Percentiles rank a stretch among this genome's conserved stretches.
Conservation (phyloP, 2,329 filamentous ascomycete species). For the Beauveria asiatica region DNA sequence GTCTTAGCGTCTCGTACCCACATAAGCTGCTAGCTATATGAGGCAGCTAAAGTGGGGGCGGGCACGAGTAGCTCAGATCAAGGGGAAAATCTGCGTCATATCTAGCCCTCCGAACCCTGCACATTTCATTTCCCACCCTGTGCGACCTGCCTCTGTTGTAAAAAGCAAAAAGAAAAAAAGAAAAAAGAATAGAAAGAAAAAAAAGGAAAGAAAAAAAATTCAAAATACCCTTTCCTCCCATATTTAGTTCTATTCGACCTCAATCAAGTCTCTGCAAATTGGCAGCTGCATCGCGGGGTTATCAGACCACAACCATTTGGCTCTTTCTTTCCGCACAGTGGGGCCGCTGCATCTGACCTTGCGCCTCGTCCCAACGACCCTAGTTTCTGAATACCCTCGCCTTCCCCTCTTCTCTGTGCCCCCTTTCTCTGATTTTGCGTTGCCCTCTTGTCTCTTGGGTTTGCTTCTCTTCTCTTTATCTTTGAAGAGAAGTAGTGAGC, state of each 20-base stretch:
- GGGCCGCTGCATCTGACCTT: not conserved
- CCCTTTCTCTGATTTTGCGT: not conserved
- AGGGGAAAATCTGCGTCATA: too few species aligned
- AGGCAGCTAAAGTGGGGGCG: too few species aligned
- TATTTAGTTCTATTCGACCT: too few species aligned
- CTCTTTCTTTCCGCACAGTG: not conserved
- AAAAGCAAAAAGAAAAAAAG: too few species aligned
- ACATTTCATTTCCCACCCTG: too few species aligned
- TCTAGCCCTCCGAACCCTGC: too few species aligned
- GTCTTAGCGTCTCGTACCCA: too few species aligned
- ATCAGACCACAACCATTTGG: not conserved
- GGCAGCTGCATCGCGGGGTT: not conserved
- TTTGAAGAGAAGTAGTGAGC: not conserved
- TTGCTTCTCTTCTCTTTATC: not conserved
- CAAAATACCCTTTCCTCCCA: too few species aligned
- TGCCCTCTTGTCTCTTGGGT: not conserved
- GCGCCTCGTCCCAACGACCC: not conserved
- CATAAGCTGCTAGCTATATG: too few species aligned
- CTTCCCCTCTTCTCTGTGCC: conserved; percentile 1
- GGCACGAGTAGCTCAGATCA: not conserved
- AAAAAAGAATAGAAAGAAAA: too few species aligned
- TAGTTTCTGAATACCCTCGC: conserved; percentile 6
- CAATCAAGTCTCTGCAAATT: not conserved
- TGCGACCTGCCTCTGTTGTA: too few species aligned
- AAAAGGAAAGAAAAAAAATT: too few species aligned